Base-by-base conservation (phyloP, 805 yeast genomes). In the Candida succiphila region DNA sequence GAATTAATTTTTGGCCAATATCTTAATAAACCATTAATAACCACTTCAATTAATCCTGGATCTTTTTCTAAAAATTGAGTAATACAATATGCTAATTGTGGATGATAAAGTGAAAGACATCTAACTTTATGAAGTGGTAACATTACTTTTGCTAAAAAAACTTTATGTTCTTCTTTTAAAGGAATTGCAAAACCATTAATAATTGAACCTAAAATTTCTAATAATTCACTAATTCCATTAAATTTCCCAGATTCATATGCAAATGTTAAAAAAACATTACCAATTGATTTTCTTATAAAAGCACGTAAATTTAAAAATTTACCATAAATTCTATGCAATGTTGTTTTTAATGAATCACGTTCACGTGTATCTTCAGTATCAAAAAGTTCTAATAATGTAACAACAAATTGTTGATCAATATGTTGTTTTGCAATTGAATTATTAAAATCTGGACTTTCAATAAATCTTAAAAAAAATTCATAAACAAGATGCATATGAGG, bases 121-220 rank as follows among this genome's bases (percentile, higher is more conserved):
- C 88, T 80, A 14, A 85, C 89, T 56, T 92, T 89, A 58, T 92
- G 98, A 56, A 92, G 63, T 20, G 98, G 98, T 19, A 92, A 67
- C 48, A 92, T 69, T 15, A 89, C 89, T 37, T 95, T 69, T 23
- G 84, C 76, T 41, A 92, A 61, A 48, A 92, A 92, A 12, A 84
- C 76, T 58, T 92, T 92, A 60, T 92, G 98, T 58, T 92, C 98
- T 48, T 92, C 97, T 54, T 92, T 92, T 48, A 92, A 70, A 5
- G 98, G 98, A 42, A 92, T 67, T 2, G 98, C 98, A 65, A 92
- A 92, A 12, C 98, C 98, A 59, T 92, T 92, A 52, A 92, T 92
- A 49, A 92, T 92, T 15, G 95, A 82, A 7, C 98, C 98, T 43
- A 92, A 69, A 37, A 92, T 92, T 60, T 92, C 98, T 44, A 92